These are phyloP conservation scores for Colletotrichum tofieldiae DNA, from an alignment of 2,329 filamentous ascomycete genomes.

Conservation along the genomic window DNA sequence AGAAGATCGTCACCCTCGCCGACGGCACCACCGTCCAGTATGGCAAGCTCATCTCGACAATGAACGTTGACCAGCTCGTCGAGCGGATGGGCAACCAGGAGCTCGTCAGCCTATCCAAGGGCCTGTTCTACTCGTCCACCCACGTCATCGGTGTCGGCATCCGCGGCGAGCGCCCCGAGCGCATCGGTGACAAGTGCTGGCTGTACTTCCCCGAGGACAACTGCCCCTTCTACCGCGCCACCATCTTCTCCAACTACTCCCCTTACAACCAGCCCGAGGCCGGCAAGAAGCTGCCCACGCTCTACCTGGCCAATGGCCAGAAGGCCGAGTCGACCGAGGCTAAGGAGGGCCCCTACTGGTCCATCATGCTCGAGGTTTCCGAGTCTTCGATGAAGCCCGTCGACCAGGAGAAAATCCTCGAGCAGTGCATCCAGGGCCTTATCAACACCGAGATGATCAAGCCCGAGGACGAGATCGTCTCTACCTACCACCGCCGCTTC, in stretches of 20 bases:
- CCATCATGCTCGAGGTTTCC: slow-evolving; percentile 98
- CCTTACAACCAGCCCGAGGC: slow-evolving; percentile 95
- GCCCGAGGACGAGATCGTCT: slow-evolving; percentile 93
- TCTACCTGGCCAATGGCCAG: slow-evolving; percentile 88
- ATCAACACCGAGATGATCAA: slow-evolving; percentile 98
- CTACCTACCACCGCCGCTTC: slow-evolving; percentile 97
- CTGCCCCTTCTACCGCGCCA: slow-evolving; percentile 99
- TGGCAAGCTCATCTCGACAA: slow-evolving; percentile 93
- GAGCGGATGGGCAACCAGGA: slow-evolving; percentile 91
- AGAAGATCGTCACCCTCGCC: slow-evolving; percentile 85
- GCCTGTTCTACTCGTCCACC: slow-evolving; percentile 95
- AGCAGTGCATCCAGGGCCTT: slow-evolving; percentile 94
- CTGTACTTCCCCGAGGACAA: slow-evolving; percentile 99
- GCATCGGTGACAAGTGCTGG: slow-evolving; percentile 99
- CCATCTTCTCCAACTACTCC: slow-evolving; percentile 99
- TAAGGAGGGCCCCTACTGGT: slow-evolving; percentile 97
- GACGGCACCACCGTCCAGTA: slow-evolving; percentile 93
- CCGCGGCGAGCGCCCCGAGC: slow-evolving; percentile 90
- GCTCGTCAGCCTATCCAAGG: slow-evolving; percentile 87
- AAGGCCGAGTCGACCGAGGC: slow-evolving; percentile 81
- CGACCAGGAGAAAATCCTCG: slow-evolving; percentile 85
- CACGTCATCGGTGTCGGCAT: slow-evolving; percentile 98
- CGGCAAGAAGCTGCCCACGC: slow-evolving; percentile 87
- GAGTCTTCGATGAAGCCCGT: slow-evolving; percentile 97
- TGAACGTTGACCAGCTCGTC: slow-evolving; percentile 92